phyloP scores from a whole-genome alignment of 768 basidiomycete species.

The Trametes coccinea region DNA sequence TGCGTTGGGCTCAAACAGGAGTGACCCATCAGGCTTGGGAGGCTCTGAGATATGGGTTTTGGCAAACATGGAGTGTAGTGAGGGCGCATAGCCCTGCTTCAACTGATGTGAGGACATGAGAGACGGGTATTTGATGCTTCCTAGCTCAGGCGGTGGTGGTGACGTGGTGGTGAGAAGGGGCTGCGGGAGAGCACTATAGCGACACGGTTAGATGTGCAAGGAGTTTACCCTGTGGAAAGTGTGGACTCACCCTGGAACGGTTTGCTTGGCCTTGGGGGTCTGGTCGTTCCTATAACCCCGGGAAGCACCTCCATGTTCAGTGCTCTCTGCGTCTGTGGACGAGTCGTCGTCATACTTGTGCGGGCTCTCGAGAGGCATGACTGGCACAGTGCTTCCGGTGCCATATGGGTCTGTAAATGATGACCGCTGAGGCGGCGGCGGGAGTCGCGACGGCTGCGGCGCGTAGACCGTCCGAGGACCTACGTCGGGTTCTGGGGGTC shows the following conservation, averaged over 20 bases:
- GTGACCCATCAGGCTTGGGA: slow-evolving; percentile 39
- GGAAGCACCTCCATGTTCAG: slow-evolving; percentile 9
- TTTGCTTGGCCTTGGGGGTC: slow-evolving; percentile 24
- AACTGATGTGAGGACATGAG: slow-evolving; percentile 82
- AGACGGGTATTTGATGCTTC: slow-evolving; percentile 58
- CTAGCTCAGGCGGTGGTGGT: slow-evolving; percentile 53
- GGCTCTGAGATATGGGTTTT: slow-evolving; percentile 29
- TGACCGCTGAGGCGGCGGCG: slow-evolving; percentile 37
- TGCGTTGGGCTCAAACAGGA: slow-evolving; percentile 43
- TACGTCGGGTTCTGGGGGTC: slow-evolving; percentile 9
- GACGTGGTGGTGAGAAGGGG: slow-evolving; percentile 72
- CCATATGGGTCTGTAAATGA: slow-evolving; percentile 27
- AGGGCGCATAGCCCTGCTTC: slow-evolving; percentile 76
- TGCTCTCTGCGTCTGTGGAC: slow-evolving; percentile 45
- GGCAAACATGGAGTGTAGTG: slow-evolving; percentile 72
- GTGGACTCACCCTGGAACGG: slow-evolving; percentile 23
- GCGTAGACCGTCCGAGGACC: slow-evolving; percentile 25
- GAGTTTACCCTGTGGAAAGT: background rate
- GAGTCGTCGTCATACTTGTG: slow-evolving; percentile 50
- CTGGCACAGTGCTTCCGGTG: slow-evolving; percentile 12
- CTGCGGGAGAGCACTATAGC: slow-evolving; percentile 35
- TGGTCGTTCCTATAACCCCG: slow-evolving; percentile 25
- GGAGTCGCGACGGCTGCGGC: slow-evolving; percentile 29
- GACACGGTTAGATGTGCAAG: background rate
- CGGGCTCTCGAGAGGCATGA: slow-evolving; percentile 69